Base-by-base conservation (phyloP, 106 monocot species). In the Apostasia ramifera region DNA sequence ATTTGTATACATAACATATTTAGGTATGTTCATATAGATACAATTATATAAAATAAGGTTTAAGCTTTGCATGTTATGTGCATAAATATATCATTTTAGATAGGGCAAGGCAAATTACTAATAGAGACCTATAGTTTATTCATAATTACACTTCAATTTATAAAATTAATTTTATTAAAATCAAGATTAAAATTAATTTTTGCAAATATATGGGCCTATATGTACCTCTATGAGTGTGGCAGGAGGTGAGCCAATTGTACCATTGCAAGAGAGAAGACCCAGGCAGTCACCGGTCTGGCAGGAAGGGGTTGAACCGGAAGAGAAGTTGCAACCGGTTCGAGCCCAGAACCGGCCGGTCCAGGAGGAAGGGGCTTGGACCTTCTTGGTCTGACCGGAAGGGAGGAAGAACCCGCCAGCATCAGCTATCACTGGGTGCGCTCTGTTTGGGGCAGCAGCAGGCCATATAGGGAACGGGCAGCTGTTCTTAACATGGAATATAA, bases 321-420 rank as follows among this genome's bases (percentile, higher is more conserved):
- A 58, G 75, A 86, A 83, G 54, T 78, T 61, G 56, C 85, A 92
- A 2, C 79, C 86, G n/a, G 92, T 93, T 59, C 89, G 74, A 0
- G 78, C 83, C 88, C 92, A 88, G 50, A 92, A 83, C 0, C 88
- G 85, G 12, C 88, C 88, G 40, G 45, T 84, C 89, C 93, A 93
- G 5, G 68, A 61, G 1, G 78, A 6, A 2, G 93, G 83, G 6
- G 83, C 79, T 40, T 70, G 46, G 57, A 89, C 74, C 26, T 50
- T 68, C 74, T 73, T 76, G 4, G 40, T 9, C 46, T 78, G 61
- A 6, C 80, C 75, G 0, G 88, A 48, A 40, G 70, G 76, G 57
- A 88, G 80, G 73, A 74, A 72, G 75, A 88, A 92, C 42, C 88
- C 88, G 42, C 88, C 91, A 26, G 26, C 26, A 3, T 74, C 79